Conservation (phyloP, 495 filamentous ascomycete genomes). For the Penicillium taxi region DNA sequence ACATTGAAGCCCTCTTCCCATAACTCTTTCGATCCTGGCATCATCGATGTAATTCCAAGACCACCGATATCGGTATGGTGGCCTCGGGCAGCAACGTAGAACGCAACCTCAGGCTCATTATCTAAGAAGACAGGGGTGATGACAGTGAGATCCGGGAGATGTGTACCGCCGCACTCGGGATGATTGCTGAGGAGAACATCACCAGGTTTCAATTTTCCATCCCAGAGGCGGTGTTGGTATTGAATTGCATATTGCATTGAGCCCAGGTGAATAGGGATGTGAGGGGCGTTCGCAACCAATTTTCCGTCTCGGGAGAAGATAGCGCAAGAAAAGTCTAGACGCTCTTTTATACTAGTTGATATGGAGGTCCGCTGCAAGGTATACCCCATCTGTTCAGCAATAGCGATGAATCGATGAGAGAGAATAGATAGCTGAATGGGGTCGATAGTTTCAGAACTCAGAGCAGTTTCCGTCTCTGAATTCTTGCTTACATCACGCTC, state of each 20-base stretch:
- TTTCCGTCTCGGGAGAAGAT: constrained; percentile 28
- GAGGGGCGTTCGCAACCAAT: constrained; percentile 47
- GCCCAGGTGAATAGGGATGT: constrained; percentile 76
- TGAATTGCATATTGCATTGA: constrained; percentile 83
- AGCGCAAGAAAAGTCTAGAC: constrained; percentile 33
- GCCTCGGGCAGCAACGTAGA: constrained; percentile 2
- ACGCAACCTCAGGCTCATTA: not conserved
- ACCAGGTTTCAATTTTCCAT: constrained; percentile 67
- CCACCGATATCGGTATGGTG: constrained; percentile 3
- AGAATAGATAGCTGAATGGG: constrained; percentile 89
- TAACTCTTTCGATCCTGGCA: constrained; percentile 1
- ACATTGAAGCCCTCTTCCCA: constrained; percentile 4
- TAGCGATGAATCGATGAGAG: constrained; percentile 62
- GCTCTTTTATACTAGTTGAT: constrained; percentile 32
- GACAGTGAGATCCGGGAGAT: constrained; percentile 2
- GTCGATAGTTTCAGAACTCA: constrained; percentile 39
- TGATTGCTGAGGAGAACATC: constrained; percentile 78
- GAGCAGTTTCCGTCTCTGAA: constrained; percentile 51
- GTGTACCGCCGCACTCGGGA: constrained; percentile 2
- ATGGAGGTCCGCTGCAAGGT: constrained; percentile 28
- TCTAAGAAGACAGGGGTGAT: constrained; percentile 2
- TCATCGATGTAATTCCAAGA: constrained; percentile 4
- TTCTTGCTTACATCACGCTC: constrained; percentile 40
- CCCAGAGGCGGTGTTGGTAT: constrained; percentile 76
- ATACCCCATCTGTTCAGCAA: constrained; percentile 35